Percentiles rank a stretch among this genome's conserved stretches.
phyloP scores from a whole-genome alignment of 2,329 filamentous ascomycete genomes.

The Claviceps africana region DNA sequence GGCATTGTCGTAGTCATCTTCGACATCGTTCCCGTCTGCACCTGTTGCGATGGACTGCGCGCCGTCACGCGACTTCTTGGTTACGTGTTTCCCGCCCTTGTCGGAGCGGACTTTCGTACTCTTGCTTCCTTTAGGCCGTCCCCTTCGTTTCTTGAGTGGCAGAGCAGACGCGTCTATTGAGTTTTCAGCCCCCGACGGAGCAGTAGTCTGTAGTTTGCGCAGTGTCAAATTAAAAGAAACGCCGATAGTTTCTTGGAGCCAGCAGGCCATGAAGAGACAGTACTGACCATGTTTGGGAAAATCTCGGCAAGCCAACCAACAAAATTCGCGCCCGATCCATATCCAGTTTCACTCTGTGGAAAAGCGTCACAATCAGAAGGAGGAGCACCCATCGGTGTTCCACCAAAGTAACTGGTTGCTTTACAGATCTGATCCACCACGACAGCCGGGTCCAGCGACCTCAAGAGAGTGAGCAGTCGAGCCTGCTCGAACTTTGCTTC shows the following conservation, averaged over 20 bases:
- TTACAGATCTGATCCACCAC: conserved; percentile 51
- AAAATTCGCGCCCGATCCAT: conserved; percentile 43
- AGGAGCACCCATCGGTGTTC: conserved; percentile 39
- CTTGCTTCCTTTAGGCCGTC: conserved; percentile 42
- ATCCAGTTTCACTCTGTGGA: conserved; percentile 39
- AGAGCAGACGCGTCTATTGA: not conserved
- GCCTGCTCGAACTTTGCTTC: conserved; percentile 47
- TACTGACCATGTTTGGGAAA: conserved; percentile 21
- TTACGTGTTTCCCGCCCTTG: conserved; percentile 5
- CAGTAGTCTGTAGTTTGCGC: not conserved
- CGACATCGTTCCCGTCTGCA: not conserved
- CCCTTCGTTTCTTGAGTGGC: conserved; percentile 30
- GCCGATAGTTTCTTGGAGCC: too few species aligned
- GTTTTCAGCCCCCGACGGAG: not conserved
- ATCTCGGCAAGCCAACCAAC: conserved; percentile 51
- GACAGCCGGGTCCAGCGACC: conserved; percentile 37
- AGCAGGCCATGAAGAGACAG: not conserved
- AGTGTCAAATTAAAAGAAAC: not conserved
- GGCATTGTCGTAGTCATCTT: not conserved
- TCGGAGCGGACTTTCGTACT: conserved; percentile 14
- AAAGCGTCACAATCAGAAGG: conserved; percentile 35
- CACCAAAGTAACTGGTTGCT: conserved; percentile 49
- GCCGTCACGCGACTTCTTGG: not conserved
- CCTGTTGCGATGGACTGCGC: not conserved
- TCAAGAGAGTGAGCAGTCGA: conserved; percentile 42